Evolutionary conservation across 768 basidiomycete genomes (phyloP), one percentile per base, ranked within the genome.

Genomic region (Suillus subalutaceus): DNA sequence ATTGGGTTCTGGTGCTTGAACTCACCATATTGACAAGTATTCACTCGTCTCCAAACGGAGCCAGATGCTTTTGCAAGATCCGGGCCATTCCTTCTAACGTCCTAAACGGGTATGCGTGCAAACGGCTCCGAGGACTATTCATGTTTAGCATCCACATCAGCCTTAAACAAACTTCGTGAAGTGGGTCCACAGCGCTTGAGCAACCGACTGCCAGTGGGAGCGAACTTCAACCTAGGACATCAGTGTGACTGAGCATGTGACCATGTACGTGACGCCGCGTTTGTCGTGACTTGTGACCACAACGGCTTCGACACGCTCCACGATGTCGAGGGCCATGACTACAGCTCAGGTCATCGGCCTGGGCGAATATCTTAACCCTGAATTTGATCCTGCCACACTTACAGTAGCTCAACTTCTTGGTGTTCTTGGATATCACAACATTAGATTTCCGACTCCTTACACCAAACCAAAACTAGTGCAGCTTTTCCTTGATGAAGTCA

Each of bases 361-460:
- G 40, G 94, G 92, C 72, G 86, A 91, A 76, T 95, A 95, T 77
- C 87, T 95, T 67, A 84, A 92, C 67, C 85, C 87, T 12, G 87
- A 90, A 72, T 95, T 94, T 64, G 88, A 95, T 69, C 88, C 94
- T 20, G 68, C 84, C 2, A 78, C 84, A 2, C 84, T 95, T 63
- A 95, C 93, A 1, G 86, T 94, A 35, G 85, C 92, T n/a, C 92
- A 94, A 72, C 82, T 95, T 6, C 83, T 92, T 13, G 93, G 92
- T 55, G 80, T 95, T 40, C 82, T 95, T 64, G 86, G 87, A 50
- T 90, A 87, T 73, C 93, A 95, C 77, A 88, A 90, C 69, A 79
- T 94, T 73, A 83, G 82, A 53, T 92, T 88, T 77, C 90, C 92
- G 9, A 83, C 87, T 8, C 89, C 89, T 2, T 88, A 91, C 75